Percentiles rank a stretch among this genome's conserved stretches.
Conservation (phyloP, 1,139 yeast genomes). For the Groenewaldozyma sp. region DNA sequence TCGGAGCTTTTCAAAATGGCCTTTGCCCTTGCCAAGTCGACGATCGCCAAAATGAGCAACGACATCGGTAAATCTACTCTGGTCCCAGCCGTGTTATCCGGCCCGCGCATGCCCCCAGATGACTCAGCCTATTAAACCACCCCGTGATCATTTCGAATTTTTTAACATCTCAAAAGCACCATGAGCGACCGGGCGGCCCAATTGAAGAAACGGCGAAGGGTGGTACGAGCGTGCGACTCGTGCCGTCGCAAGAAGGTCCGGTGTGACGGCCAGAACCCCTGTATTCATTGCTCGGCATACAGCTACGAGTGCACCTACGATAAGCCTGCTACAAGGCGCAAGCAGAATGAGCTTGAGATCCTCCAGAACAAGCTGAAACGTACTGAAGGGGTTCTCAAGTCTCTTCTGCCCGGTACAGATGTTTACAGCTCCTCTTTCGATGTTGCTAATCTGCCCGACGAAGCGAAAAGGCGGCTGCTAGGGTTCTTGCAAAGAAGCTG, state of each 20-base stretch:
- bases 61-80: no score
- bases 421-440: conserved; percentile 41
- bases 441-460: conserved; percentile 31
- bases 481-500: not conserved
- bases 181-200: conserved; percentile 3
- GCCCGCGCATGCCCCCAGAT: no score
- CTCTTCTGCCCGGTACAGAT: conserved; percentile 41
- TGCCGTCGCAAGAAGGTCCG: conserved; percentile 60
- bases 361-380: conserved; percentile 30
- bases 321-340: conserved; percentile 61
- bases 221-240: conserved; percentile 73
- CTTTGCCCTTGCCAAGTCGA: no score
- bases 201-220: conserved; percentile 55
- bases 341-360: conserved; percentile 30
- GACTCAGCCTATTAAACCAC: no score
- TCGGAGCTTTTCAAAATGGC: no score
- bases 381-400: conserved; percentile 33
- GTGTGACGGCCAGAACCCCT: conserved; percentile 82
- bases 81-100: no score
- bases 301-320: conserved; percentile 69
- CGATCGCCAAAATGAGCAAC: no score
- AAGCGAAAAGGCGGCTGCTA: not conserved
- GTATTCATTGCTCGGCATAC: conserved; percentile 84
- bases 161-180: no score
- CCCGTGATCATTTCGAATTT: no score